A percentile compares a stretch with the other conserved stretches of the same genome.
Conservation (phyloP, 192 early-diverging fungal genomes). For the Podila epicladia region DNA sequence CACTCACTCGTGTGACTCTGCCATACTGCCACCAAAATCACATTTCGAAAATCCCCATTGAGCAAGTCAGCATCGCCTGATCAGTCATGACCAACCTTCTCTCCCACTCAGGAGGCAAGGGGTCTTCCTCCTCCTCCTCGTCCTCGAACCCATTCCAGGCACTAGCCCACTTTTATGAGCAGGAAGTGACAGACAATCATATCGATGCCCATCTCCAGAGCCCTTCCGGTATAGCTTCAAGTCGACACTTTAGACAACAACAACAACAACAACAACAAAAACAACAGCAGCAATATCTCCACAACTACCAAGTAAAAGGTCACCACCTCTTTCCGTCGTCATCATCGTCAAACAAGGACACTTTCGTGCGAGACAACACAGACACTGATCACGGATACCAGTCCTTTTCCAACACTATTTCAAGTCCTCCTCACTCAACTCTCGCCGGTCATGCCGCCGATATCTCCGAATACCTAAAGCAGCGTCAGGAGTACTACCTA, state of each 20-base stretch:
- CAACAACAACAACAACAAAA: neutral
- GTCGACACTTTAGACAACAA: conserved; percentile 13
- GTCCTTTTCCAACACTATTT: neutral
- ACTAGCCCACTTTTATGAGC: conserved; percentile 44
- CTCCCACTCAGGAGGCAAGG: conserved; percentile 32
- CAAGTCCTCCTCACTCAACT: neutral
- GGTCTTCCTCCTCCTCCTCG: conserved; percentile 20
- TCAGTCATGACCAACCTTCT: conserved; percentile 23
- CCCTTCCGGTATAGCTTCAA: neutral
- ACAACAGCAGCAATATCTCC: neutral
- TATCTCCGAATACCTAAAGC: conserved; percentile 22
- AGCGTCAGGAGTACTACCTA: conserved; percentile 39
- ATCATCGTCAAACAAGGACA: neutral
- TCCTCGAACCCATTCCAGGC: conserved; percentile 33
- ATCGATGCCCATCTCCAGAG: conserved; percentile 14
- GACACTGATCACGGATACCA: too few species aligned
- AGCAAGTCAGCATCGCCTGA: neutral
- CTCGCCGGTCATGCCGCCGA: neutral
- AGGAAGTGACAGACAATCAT: conserved; percentile 28
- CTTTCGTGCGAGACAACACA: too few species aligned
- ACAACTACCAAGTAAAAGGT: neutral
- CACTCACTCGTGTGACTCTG: neutral
- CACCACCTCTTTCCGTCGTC: conserved; percentile 27
- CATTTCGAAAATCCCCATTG: neutral
- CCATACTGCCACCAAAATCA: neutral